These are phyloP conservation scores for Boletus reticulatus DNA, from an alignment of 768 basidiomycete species.

Conservation along the genomic window DNA sequence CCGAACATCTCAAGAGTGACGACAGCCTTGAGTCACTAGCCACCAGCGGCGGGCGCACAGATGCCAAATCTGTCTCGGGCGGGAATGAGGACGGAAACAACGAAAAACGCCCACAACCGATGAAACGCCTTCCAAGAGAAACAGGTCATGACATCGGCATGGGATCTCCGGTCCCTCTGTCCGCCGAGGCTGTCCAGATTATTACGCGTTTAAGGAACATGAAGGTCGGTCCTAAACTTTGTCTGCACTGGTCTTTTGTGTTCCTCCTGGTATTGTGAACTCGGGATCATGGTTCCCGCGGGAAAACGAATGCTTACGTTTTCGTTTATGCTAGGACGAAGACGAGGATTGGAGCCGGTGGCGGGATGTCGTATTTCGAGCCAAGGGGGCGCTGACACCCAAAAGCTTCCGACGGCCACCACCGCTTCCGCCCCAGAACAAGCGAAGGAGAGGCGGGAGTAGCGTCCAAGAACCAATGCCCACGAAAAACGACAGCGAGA, in stretches of 20 bases:
- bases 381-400: conserved; percentile 56
- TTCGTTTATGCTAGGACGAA: conserved; percentile 55
- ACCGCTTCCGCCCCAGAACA: conserved; percentile 60
- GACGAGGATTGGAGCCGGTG: conserved; percentile 87
- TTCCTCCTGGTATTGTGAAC: neutral
- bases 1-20: conserved; percentile 32
- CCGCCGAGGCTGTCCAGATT: conserved; percentile 71
- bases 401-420: conserved; percentile 21
- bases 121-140: conserved; percentile 71
- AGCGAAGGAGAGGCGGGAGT: conserved; percentile 54
- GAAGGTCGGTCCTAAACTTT: conserved; percentile 51
- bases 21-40: conserved; percentile 49
- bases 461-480: conserved; percentile 9
- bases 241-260: neutral
- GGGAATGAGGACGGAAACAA: neutral
- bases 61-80: neutral
- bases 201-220: conserved; percentile 78
- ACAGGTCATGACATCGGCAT: conserved; percentile 86
- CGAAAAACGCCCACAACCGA: conserved; percentile 22
- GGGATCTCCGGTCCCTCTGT: conserved; percentile 81
- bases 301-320: conserved; percentile 2
- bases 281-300: conserved; percentile 1
- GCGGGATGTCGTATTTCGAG: conserved; percentile 81
- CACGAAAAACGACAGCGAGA: neutral
- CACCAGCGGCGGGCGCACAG: neutral